Percentiles rank a stretch among this genome's conserved stretches.
Evolutionary conservation across 2,329 filamentous ascomycete genomes (phyloP).

Genomic region (Colletotrichum lindemuthianum): DNA sequence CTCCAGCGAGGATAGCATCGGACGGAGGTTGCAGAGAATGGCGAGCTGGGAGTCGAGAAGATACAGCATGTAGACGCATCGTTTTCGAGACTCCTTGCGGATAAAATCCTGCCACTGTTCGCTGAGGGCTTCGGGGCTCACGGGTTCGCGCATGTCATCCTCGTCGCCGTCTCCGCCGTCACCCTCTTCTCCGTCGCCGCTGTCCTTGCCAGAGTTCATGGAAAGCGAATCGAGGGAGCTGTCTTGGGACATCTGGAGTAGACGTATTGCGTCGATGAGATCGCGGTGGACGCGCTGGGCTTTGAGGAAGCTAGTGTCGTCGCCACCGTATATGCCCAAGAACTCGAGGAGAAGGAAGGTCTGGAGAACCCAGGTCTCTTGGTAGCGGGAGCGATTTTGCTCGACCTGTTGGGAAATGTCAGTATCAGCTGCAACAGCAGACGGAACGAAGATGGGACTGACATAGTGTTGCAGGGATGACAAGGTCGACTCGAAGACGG

Average conservation of each 20-base stretch:
- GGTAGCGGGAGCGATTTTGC: slow-evolving; percentile 22
- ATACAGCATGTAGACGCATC: slow-evolving; percentile 26
- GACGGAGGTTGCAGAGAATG: slow-evolving; percentile 21
- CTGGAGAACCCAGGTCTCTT: slow-evolving; percentile 26
- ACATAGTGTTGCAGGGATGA: slow-evolving; percentile 23
- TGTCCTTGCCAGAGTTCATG: slow-evolving; percentile 16
- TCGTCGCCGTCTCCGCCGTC: slow-evolving; percentile 14
- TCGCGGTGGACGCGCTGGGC: slow-evolving; percentile 21
- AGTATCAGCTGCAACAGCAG: neutral
- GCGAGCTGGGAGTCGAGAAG: slow-evolving; percentile 23
- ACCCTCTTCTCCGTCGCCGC: slow-evolving; percentile 11
- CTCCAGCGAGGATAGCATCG: slow-evolving; percentile 23
- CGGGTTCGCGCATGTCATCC: slow-evolving; percentile 13
- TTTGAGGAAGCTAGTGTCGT: slow-evolving; percentile 23
- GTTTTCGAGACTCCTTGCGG: slow-evolving; percentile 14
- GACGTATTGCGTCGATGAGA: slow-evolving; percentile 20
- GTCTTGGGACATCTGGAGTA: slow-evolving; percentile 25
- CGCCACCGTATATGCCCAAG: slow-evolving; percentile 24
- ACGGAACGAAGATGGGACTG: neutral
- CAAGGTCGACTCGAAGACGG: slow-evolving; percentile 17
- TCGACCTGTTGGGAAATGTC: slow-evolving; percentile 2
- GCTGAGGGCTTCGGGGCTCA: slow-evolving; percentile 6
- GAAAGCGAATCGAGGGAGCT: slow-evolving; percentile 17
- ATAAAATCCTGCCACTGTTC: slow-evolving; percentile 21
- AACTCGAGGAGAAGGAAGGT: slow-evolving; percentile 24